Base-by-base conservation (phyloP, 1,284 basidiomycete species). In the Coniophora puteana region DNA sequence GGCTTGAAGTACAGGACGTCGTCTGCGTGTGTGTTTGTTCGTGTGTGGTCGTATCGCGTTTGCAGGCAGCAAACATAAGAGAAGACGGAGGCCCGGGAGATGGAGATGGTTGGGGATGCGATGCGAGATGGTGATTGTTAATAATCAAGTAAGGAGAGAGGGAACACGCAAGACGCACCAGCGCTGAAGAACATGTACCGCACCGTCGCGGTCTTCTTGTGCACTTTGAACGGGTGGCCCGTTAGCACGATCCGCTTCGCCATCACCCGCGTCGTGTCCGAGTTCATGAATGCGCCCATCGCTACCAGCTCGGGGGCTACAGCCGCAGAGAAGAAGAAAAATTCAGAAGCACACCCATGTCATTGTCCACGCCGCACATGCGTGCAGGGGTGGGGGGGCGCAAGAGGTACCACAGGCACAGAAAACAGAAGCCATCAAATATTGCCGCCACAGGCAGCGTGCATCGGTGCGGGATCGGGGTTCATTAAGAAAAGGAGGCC, bases 131-230 rank as follows among this genome's bases (percentile, higher is more conserved):
- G 25, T 41, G n/a, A n/a, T n/a, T n/a, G n/a, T n/a, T n/a, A n/a
- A n/a, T n/a, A 20, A 31, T 33, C 26, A 32, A 11, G 28, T 10
- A 14, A 23, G 38, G 16, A 31, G 21, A 22, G 10, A 17, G 29
- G 14, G 12, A 25, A 18, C 18, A 34, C 17, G 24, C 43, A 30
- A 45, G 30, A 56, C 72, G 39, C 51, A 87, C 84, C 83, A 13
- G 83, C 51, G 62, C 95, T 89, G 76, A 99, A 98, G 70, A 99
- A 97, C 92, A 99, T 93, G 72, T 97, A 99, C 35, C 95, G 84
- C 53, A 99, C 86, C 5, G 95, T 99, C 0, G 93, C 94, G 1
- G 91, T 95, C 72, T 93, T 95, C 62, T 94, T 94, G 73, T 99
- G 95, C 4, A 98, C 85, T 61, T 95, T 96, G 82, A 92, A 93